Evolutionary conservation across 2,329 filamentous ascomycete genomes (phyloP).

Genomic region (Colletotrichum sp.): DNA sequence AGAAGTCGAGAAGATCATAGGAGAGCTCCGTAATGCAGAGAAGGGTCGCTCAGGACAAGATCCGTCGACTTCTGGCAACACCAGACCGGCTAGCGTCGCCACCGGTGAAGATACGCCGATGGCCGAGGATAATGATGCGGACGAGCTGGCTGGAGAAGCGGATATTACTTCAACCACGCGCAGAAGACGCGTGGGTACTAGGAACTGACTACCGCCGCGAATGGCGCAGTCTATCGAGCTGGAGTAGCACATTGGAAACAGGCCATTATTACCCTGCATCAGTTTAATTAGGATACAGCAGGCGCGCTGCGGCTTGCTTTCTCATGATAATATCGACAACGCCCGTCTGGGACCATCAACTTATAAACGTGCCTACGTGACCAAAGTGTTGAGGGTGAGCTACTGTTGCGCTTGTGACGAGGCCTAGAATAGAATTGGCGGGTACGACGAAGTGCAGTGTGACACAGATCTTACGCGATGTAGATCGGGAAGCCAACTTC

Average conservation of each 20-base stretch:
- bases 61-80: conserved; percentile 28
- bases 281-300: neutral
- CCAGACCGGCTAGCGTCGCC: conserved; percentile 41
- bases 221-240: neutral
- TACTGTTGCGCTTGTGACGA: neutral
- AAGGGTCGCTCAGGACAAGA: conserved; percentile 51
- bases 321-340: neutral
- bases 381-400: neutral
- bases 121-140: conserved; percentile 49
- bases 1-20: conserved; percentile 81
- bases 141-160: conserved; percentile 50
- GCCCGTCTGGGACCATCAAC: neutral
- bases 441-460: neutral
- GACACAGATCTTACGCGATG: neutral
- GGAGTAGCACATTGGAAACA: neutral
- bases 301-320: neutral
- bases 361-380: neutral
- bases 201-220: conserved; percentile 31
- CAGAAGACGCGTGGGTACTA: conserved; percentile 38
- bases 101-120: conserved; percentile 45
- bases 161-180: conserved; percentile 37
- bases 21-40: conserved; percentile 78
- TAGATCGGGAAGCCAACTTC: neutral
- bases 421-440: neutral
- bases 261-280: neutral